Evolutionary conservation across 2,329 filamentous ascomycete genomes (phyloP), one percentile per base, ranked within the genome.

Genomic region (Cercospora sp.): DNA sequence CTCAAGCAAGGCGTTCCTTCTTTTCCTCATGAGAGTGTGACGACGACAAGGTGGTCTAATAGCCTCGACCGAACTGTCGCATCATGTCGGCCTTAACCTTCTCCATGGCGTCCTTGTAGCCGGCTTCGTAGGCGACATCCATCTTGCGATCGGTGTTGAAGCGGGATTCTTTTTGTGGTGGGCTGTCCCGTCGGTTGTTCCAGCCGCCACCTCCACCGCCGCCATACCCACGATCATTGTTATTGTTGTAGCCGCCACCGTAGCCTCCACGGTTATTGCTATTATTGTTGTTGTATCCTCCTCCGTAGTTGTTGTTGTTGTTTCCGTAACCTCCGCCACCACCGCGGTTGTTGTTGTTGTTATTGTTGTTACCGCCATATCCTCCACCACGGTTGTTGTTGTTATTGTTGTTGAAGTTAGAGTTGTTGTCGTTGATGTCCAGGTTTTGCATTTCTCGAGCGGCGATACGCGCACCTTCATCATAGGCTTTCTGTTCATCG

Each of bases 31-130:
- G 48, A 26, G 55, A 28, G 26, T 30, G 8, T 58, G 23, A 23
- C 16, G 30, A 18, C 18, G 55, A 26, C 2, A 36, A 28, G 5
- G 28, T 42, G 33, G 26, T 13, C 36, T 64, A 64, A 9, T 59
- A 64, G 10, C 36, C 62, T 23, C 62, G 31, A 13, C 66, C 65
- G 31, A 72, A 72, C 16, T 72, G 68, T 26, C 60, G 60, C 71
- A 73, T 73, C 71, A 73, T 73, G 40, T 70, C 68, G 30, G 65
- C 68, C 59, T 73, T 73, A 62, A 73, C 65, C 61, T 69, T 71
- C 68, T 71, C 69, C 69, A 73, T 70, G 33, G 71, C 71, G 23
- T 73, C 71, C 63, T 70, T 70, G 66, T 71, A 73, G n/a, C 71
- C 71, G 3, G 71, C 68, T 30, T 73, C 71, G 65, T 73, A 73